Base-by-base conservation (phyloP, 148 eudicot species). In the Camellia japonica region DNA sequence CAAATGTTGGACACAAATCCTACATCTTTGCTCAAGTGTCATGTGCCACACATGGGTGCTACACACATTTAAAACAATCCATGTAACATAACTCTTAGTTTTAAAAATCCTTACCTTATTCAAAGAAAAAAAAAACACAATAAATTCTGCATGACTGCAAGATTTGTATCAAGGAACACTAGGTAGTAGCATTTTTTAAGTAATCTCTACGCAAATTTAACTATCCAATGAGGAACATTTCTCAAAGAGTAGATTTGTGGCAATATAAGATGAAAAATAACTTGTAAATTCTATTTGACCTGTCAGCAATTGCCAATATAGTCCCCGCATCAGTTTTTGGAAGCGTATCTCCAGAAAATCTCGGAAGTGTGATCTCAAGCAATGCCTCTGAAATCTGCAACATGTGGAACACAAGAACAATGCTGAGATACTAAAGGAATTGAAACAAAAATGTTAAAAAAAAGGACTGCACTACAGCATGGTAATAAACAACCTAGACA, bases 301-400 rank as follows among this genome's bases (percentile, higher is more conserved):
- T 92, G 88, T 96, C 97, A 66, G 98, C 92, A 84, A 96, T 84
- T 55, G 99, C 90, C 84, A 96, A 85, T 78, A 85, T 86, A 80
- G 83, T 89, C 80, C 99, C 99, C 15, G 88, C 91, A 75, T 90
- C 97, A 63, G 95, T 87, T 86, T 92, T 86, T 56, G 99, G 99
- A 83, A 96, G 90, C 64, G 83, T 78, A 82, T 96, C 99, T 75
- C 99, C 98, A 62, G 99, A 93, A 90, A 87, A 82, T 85, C 97
- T 92, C 55, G 99, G 99, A 77, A 96, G 99, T 43, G 87, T 92
- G 67, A 96, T 94, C 89, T 96, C 99, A 82, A 89, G 91, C 75
- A 96, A 79, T 73, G 99, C 98, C 81, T 96, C 99, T 55, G 99
- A 90, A 86, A 91, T 73, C 99, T 96, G 92, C 56, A 59, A 83